Evolutionary conservation across 208 protist genomes (phyloP), one percentile per base, ranked within the genome.

Genomic region (Leishmania amazonensis): DNA sequence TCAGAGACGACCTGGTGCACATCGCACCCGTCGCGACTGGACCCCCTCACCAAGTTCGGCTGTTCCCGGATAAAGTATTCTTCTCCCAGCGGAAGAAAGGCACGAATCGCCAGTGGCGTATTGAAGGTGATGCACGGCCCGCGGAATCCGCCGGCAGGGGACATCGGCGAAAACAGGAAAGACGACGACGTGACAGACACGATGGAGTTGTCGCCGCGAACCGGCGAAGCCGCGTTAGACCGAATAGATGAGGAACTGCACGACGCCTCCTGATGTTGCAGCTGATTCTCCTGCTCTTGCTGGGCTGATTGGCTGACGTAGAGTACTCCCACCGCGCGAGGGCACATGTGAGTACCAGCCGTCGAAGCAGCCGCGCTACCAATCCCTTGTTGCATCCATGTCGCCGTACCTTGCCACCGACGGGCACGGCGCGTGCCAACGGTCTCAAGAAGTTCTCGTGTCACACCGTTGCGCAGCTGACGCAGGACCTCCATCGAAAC

Each of bases 401-500:
- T 76, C 35, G 91, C 87, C 62, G 86, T 81, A 4, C 81, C 81
- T 40, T 87, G 84, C 90, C 89, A 94, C 35, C 85, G 68, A 21
- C 84, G 84, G 8, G 86, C 78, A 9, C 80, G 53, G 42, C 75
- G 87, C 3, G 70, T 67, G 19, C 80, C 83, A 24, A 83, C 83
- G 13, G 81, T 85, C 31, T 96, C 87, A 60, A 91, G 81, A 38
- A 92, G 74, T 47, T 92, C 85, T 3, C 85, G 74, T 19, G 85
- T 87, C 11, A 96, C 80, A 28, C 87, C 88, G 78, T 84, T 75
- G 65, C 90, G 90, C 60, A 96, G 79, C 73, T 93, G 90, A 40
- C 81, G 82, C 82, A 96, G 85, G 60, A 93, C 87, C 75, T 93
- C 85, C 80, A 92, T 85, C 19, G 91, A 88, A 21, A 94, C 40